Conservation (phyloP, 2,329 filamentous ascomycete genomes). For the Fusarium praegraminearum region DNA sequence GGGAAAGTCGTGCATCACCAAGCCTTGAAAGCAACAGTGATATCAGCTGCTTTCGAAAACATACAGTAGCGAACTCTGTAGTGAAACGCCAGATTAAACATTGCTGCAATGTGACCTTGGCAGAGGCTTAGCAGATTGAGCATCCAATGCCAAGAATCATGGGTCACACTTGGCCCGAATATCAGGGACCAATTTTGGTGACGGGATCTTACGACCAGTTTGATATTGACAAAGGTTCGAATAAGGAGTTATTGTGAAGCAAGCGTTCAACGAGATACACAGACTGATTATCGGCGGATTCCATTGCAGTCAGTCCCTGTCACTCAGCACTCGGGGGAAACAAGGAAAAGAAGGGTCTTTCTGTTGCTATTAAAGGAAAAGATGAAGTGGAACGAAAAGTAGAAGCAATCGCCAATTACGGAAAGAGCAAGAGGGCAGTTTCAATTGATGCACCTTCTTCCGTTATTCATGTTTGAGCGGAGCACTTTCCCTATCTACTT, state of each 20-base stretch:
- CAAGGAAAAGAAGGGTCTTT: not conserved
- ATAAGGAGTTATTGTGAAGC: not conserved
- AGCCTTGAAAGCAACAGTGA: not conserved
- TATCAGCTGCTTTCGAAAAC: conserved; percentile 24
- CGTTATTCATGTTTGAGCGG: not conserved
- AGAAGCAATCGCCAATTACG: not conserved
- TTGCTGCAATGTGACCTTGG: conserved; percentile 47
- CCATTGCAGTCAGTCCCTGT: not conserved
- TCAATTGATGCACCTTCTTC: not conserved
- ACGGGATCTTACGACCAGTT: not conserved
- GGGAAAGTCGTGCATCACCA: not conserved
- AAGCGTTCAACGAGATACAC: not conserved
- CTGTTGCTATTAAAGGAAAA: not conserved
- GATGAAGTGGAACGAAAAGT: not conserved
- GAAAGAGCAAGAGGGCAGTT: not conserved
- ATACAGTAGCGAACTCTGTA: conserved; percentile 22
- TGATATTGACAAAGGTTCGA: not conserved
- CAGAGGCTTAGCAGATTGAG: conserved; percentile 39
- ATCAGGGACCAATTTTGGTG: conserved; percentile 7
- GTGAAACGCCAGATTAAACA: conserved; percentile 43
- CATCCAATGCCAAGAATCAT: conserved; percentile 36
- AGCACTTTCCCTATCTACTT: not conserved
- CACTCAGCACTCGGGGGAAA: not conserved
- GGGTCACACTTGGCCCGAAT: conserved; percentile 9
- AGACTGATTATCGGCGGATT: not conserved